Conservation (phyloP, 768 basidiomycete genomes). For the Tulasnella sp. region DNA sequence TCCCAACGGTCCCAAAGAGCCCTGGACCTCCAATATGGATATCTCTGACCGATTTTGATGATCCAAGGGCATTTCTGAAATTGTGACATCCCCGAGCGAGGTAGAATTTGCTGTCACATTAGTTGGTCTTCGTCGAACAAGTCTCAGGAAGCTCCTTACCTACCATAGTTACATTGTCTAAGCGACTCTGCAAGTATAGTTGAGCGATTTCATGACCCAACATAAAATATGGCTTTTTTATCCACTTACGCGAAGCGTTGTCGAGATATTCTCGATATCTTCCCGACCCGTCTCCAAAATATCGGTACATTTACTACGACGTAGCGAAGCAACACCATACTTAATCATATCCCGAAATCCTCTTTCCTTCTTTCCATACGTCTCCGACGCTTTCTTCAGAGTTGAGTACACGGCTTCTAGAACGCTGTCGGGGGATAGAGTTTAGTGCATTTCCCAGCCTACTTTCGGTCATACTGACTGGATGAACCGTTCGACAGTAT, state of each 20-base stretch:
- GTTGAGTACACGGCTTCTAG: not conserved
- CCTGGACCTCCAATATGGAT: no score
- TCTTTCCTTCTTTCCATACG: not conserved
- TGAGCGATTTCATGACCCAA: not conserved
- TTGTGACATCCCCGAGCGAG: no score
- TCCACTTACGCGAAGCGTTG: not conserved
- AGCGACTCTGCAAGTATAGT: not conserved
- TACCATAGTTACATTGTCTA: not conserved
- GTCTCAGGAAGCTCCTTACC: not conserved
- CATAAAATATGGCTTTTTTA: not conserved
- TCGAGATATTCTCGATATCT: not conserved
- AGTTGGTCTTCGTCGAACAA: not conserved
- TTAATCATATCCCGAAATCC: not conserved
- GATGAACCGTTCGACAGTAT: not conserved
- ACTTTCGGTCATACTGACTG: not conserved
- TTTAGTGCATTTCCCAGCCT: not conserved
- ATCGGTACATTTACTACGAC: not conserved
- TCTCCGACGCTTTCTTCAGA: not conserved
- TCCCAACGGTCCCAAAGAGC: no score
- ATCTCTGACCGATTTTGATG: no score
- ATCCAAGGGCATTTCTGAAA: no score
- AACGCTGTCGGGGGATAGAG: not conserved
- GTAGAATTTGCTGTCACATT: not conserved
- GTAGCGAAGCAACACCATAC: not conserved
- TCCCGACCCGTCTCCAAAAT: not conserved